Percentiles rank a stretch among this genome's conserved stretches.
Evolutionary conservation across 1,284 basidiomycete species (phyloP).

Genomic region (Porodaedalea pini): DNA sequence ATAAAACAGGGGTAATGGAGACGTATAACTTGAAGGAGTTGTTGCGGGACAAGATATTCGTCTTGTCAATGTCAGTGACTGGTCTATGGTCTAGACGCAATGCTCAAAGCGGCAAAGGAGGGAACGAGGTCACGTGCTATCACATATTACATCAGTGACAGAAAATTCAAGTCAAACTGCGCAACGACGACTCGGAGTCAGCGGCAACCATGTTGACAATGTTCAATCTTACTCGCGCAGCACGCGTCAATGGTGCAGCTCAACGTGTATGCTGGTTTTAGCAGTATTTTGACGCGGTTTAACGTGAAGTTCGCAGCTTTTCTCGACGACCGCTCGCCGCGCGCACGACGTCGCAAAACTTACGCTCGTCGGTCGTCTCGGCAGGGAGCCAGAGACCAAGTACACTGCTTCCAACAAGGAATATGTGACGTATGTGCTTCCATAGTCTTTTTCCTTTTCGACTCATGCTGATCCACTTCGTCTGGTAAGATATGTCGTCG

Average conservation of each 20-base stretch:
- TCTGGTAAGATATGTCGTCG: constrained; percentile 59
- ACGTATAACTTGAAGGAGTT: neutral
- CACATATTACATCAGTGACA: neutral
- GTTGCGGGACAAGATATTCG: too few relatives aligned
- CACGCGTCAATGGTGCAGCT: constrained; percentile 6
- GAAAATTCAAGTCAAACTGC: neutral
- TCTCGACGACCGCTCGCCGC: constrained; percentile 58
- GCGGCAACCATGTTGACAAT: constrained; percentile 5
- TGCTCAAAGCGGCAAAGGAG: too few relatives aligned
- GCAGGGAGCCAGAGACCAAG: constrained; percentile 65
- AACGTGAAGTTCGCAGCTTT: constrained; percentile 44
- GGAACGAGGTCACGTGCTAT: neutral
- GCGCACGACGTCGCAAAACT: constrained; percentile 67
- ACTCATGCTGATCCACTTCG: neutral
- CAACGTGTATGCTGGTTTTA: constrained; percentile 14
- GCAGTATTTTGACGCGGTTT: neutral
- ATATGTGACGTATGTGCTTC: constrained; percentile 60
- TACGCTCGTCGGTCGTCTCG: constrained; percentile 69
- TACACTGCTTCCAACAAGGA: constrained; percentile 70
- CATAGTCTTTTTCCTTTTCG: neutral
- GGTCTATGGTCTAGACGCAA: too few relatives aligned
- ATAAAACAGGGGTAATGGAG: neutral
- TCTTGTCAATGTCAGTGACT: too few relatives aligned
- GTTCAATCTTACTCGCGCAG: constrained; percentile 20
- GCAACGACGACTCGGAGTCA: neutral